Conservation (phyloP, 2,329 filamentous ascomycete species). For the Moelleriella libera region DNA sequence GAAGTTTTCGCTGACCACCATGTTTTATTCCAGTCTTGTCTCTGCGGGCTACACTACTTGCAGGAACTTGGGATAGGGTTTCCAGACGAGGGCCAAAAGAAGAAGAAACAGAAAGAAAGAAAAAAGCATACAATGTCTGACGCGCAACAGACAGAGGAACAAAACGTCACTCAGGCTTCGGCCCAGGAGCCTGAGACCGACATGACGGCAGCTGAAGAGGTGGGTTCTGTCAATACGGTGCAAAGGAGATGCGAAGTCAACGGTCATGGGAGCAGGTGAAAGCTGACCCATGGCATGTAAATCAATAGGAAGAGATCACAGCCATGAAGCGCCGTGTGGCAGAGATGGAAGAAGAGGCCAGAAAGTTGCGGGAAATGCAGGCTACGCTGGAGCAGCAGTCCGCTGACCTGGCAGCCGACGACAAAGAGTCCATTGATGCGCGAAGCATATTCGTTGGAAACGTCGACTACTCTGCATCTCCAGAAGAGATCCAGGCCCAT, state of each 20-base stretch:
- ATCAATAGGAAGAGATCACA: constrained; percentile 57
- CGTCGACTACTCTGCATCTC: constrained; percentile 92
- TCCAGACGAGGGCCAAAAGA: too few species aligned
- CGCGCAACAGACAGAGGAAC: constrained; percentile 3
- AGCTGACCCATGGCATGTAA: constrained; percentile 15
- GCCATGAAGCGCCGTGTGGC: constrained; percentile 79
- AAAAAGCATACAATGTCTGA: constrained; percentile 1
- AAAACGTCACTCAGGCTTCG: constrained; percentile 2
- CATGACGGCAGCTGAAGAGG: constrained; percentile 8
- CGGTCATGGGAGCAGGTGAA: constrained; percentile 7
- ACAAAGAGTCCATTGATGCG: constrained; percentile 89
- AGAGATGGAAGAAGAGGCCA: constrained; percentile 83
- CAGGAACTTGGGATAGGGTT: too few species aligned
- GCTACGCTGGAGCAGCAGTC: constrained; percentile 72
- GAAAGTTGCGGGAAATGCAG: constrained; percentile 79
- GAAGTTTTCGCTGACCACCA: too few species aligned
- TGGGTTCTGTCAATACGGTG: constrained; percentile 3
- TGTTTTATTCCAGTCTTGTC: too few species aligned
- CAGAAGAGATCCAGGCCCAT: constrained; percentile 91
- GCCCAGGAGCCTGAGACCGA: constrained; percentile 4
- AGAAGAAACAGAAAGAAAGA: too few species aligned
- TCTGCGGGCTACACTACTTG: too few species aligned
- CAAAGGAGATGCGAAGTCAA: neutral
- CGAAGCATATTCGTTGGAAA: constrained; percentile 98
- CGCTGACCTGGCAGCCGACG: constrained; percentile 63